These are phyloP conservation scores for Kurtzmaniella natalensis DNA, from an alignment of 1,139 yeast species.

Conservation along the genomic window DNA sequence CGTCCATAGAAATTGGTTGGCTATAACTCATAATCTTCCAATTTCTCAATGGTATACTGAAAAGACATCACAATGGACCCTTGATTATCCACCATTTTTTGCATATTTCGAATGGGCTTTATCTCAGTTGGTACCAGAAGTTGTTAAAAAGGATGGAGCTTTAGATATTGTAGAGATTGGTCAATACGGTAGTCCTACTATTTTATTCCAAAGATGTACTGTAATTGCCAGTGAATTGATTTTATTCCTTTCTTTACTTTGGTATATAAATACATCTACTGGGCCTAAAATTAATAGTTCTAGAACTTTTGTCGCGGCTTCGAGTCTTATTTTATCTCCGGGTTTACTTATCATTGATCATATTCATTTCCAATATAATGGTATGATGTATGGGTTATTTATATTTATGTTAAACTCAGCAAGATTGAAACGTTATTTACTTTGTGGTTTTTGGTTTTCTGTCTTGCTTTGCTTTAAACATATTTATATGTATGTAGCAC, in stretches of 20 bases:
- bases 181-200: slow-evolving; percentile 68
- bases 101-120: slow-evolving; percentile 89
- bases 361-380: slow-evolving; percentile 93
- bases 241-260: slow-evolving; percentile 65
- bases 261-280: slow-evolving; percentile 57
- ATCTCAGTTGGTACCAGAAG: slow-evolving; percentile 63
- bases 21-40: slow-evolving; percentile 81
- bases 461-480: slow-evolving; percentile 87
- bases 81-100: slow-evolving; percentile 96
- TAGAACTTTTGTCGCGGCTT: slow-evolving; percentile 71
- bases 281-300: slow-evolving; percentile 20
- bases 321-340: slow-evolving; percentile 82
- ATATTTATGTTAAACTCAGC: slow-evolving; percentile 73
- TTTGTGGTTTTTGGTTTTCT: slow-evolving; percentile 73
- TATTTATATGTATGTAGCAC: slow-evolving; percentile 88
- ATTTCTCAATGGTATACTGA: slow-evolving; percentile 79
- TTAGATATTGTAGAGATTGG: slow-evolving; percentile 66
- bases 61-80: slow-evolving; percentile 85
- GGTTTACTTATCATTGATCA: slow-evolving; percentile 86
- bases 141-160: slow-evolving; percentile 72
- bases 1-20: slow-evolving; percentile 96
- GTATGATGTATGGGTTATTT: slow-evolving; percentile 83
- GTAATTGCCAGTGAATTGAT: slow-evolving; percentile 77
- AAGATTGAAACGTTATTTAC: slow-evolving; percentile 49
- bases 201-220: slow-evolving; percentile 75